Base-by-base conservation (phyloP, 2,329 filamentous ascomycete species). In the Ascocoryne sarcoides region DNA sequence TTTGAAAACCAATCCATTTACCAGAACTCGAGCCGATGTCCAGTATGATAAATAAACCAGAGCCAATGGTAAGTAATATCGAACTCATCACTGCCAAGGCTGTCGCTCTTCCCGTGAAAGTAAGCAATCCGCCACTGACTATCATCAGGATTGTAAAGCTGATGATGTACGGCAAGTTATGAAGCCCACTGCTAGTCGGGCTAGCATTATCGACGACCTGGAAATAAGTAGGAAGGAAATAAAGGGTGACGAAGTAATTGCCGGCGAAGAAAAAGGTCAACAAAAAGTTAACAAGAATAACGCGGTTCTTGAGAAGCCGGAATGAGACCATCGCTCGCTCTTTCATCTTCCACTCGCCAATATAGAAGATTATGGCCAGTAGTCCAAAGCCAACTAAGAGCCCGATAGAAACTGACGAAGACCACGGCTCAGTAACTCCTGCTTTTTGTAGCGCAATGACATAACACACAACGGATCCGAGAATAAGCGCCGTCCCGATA, bases 1-100 rank as follows among this genome's bases (percentile, higher is more conserved):
- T 67, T 51, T 76, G 73, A 55, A 71, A 76, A 10, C 73, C 72
- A 44, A 77, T 71, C 73, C 74, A 78, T 28, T 65, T 59, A 12
- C 58, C 51, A 3, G 68, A 55, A 1, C 64, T 59, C 3, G 69
- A 74, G 47, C 65, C 49, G 3, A 73, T 62, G 14, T 59, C 56
- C 14, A 75, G 65, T 0, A 70, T 76, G 0, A 71, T 70, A 42
- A 79, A 63, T 40, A 79, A 63, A 16, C 72, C 75, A 69, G 67
- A 44, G 75, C 56, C 42, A 31, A 63, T 48, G 4, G 58, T 36
- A 31, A 45, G 38, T 10, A 62, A 8, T n/a, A 55, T 46, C 5
- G 51, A 45, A 10, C 52, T 49, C 14, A 49, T 17, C 18, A 58
- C 49, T 49, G 59, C 50, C 41, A 60, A 54, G 8, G 59, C 58